Evolutionary conservation across 768 basidiomycete genomes (phyloP).

Genomic region (Boletus sp.): DNA sequence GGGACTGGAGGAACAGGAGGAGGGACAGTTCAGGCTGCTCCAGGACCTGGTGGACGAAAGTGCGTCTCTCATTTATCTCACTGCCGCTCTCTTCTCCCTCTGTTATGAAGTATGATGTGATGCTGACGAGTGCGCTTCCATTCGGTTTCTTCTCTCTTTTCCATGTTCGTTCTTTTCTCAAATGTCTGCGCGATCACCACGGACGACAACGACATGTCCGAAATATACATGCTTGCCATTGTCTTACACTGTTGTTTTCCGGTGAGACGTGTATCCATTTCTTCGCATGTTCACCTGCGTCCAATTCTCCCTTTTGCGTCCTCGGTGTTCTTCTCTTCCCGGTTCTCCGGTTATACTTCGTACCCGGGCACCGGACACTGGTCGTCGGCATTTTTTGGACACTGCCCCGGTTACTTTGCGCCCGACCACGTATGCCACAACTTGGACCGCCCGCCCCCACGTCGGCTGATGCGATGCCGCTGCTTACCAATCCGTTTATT

Average conservation of each 20-base stretch:
- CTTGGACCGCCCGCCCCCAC: background rate
- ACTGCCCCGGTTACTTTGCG: conserved; percentile 15
- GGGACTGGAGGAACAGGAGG: conserved; percentile 6
- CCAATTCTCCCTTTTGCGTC: background rate
- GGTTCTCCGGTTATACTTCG: conserved; percentile 8
- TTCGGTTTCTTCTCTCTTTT: background rate
- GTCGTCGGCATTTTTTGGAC: background rate
- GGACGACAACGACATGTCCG: background rate
- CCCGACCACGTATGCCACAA: background rate
- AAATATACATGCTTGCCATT: background rate
- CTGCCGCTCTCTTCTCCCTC: background rate
- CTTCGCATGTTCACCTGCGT: background rate
- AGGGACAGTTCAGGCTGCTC: conserved; percentile 1
- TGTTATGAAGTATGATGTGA: background rate
- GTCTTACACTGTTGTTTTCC: background rate
- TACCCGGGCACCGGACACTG: conserved; percentile 12
- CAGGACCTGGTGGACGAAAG: conserved; percentile 25
- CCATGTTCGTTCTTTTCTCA: background rate
- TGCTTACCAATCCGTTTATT: conserved; percentile 7
- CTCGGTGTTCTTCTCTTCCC: background rate
- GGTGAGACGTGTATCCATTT: background rate
- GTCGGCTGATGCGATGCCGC: conserved; percentile 4
- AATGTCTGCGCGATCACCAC: background rate
- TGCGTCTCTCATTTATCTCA: conserved; percentile 16
- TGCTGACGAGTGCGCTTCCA: conserved; percentile 10